phyloP scores from a whole-genome alignment of 768 basidiomycete genomes.

The Inosperma sp. region DNA sequence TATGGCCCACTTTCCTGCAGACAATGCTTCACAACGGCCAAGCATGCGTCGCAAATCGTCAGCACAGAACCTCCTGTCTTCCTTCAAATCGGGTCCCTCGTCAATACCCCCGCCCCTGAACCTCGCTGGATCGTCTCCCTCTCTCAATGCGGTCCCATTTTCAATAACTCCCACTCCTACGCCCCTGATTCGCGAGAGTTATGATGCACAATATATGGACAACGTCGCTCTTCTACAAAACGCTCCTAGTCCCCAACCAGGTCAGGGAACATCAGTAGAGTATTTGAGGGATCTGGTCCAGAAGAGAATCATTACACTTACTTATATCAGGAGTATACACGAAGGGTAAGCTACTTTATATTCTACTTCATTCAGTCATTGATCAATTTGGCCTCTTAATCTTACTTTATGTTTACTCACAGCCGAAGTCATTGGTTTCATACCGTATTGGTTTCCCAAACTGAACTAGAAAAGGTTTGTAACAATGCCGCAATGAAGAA shows the following conservation, averaged over 20 bases:
- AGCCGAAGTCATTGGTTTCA: conserved; percentile 87
- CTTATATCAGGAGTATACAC: conserved; percentile 79
- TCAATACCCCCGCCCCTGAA: conserved; percentile 33
- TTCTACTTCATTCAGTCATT: background rate
- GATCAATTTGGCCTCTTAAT: background rate
- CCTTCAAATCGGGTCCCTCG: conserved; percentile 51
- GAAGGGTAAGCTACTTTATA: conserved; percentile 60
- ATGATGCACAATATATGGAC: conserved; percentile 64
- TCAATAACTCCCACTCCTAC: conserved; percentile 42
- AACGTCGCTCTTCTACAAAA: conserved; percentile 32
- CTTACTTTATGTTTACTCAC: conserved; percentile 2
- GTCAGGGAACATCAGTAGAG: conserved; percentile 70
- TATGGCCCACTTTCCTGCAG: conserved; percentile 39
- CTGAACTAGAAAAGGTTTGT: conserved; percentile 72
- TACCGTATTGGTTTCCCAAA: conserved; percentile 72
- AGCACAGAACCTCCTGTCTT: conserved; percentile 75
- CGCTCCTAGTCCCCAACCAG: conserved; percentile 42
- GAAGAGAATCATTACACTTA: conserved; percentile 81
- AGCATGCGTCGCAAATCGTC: conserved; percentile 81
- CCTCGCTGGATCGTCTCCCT: conserved; percentile 30
- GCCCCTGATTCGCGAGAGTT: conserved; percentile 45
- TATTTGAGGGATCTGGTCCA: conserved; percentile 74
- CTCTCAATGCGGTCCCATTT: conserved; percentile 35
- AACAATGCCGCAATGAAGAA: conserved; percentile 73
- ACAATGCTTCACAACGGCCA: conserved; percentile 41